Conservation (phyloP, 2,329 filamentous ascomycete species). For the Alternaria rosae region DNA sequence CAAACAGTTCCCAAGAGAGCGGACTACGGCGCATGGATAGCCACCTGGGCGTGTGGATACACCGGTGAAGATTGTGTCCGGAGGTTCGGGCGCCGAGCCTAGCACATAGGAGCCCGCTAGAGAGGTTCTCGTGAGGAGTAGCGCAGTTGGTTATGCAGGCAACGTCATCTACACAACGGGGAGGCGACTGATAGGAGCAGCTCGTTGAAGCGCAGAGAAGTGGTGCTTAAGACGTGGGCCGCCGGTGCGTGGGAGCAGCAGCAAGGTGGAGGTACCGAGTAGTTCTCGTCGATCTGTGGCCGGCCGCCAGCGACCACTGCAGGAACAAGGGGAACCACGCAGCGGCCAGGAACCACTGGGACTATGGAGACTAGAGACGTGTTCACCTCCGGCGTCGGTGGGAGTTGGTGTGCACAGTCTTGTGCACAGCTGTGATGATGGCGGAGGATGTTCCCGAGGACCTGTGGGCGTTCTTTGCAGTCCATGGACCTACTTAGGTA, state of each 20-base stretch:
- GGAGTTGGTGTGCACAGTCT: not conserved
- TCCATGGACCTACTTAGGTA: not conserved
- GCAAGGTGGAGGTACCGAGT: conserved; percentile 21
- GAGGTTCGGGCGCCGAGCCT: conserved; percentile 2
- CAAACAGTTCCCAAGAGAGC: not conserved
- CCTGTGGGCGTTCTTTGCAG: not conserved
- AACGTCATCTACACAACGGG: conserved; percentile 8
- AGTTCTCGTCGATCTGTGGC: conserved; percentile 24
- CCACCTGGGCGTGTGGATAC: conserved; percentile 8
- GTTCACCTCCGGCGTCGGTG: not conserved
- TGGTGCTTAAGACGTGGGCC: conserved; percentile 23
- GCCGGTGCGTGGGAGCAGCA: conserved; percentile 3
- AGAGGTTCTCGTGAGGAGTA: conserved; percentile 3
- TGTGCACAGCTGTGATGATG: not conserved
- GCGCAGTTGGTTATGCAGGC: conserved; percentile 5
- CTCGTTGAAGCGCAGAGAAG: conserved; percentile 2
- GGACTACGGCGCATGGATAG: conserved; percentile 16
- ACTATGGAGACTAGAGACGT: not conserved
- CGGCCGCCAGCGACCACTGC: conserved; percentile 22
- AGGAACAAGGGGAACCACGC: conserved; percentile 18
- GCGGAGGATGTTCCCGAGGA: not conserved
- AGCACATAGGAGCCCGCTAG: not conserved
- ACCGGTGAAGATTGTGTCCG: conserved; percentile 15
- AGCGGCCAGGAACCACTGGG: conserved; percentile 3
- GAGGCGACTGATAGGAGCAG: not conserved